Evolutionary conservation across 305 asterid genomes (phyloP).

Genomic region (Fraxinus latifolia): DNA sequence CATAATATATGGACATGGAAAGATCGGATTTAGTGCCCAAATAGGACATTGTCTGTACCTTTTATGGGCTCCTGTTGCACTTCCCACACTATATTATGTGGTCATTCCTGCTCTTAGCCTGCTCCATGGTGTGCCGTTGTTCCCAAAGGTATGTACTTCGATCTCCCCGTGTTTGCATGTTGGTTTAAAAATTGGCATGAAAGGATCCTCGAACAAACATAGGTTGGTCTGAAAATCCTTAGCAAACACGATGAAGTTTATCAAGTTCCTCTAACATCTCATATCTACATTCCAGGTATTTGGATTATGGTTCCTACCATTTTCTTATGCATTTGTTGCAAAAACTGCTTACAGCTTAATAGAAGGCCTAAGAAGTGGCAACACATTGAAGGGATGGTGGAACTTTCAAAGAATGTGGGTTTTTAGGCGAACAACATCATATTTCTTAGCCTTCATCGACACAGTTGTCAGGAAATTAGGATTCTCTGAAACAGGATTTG

Average conservation of each 20-base stretch:
- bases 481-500: neutral
- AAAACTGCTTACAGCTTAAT: neutral
- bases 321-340: neutral
- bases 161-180: no score
- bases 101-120: conserved; percentile 47
- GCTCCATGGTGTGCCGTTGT: conserved; percentile 48
- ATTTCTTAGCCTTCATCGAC: neutral
- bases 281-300: neutral
- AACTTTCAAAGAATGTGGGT: neutral
- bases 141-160: conserved; percentile 54
- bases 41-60: conserved; percentile 75
- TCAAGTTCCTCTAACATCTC: neutral
- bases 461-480: neutral
- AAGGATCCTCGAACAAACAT: neutral
- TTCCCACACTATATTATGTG: conserved; percentile 53
- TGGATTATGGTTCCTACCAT: neutral
- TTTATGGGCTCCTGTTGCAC: conserved; percentile 60
- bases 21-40: conserved; percentile 58
- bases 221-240: neutral
- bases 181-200: neutral
- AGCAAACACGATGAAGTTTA: neutral
- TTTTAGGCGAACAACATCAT: neutral
- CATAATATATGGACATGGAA: conserved; percentile 54
- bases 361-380: neutral
- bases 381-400: neutral